These are phyloP conservation scores for Cicer cuneatum DNA, from an alignment of 306 rosid species.

Conservation along the genomic window DNA sequence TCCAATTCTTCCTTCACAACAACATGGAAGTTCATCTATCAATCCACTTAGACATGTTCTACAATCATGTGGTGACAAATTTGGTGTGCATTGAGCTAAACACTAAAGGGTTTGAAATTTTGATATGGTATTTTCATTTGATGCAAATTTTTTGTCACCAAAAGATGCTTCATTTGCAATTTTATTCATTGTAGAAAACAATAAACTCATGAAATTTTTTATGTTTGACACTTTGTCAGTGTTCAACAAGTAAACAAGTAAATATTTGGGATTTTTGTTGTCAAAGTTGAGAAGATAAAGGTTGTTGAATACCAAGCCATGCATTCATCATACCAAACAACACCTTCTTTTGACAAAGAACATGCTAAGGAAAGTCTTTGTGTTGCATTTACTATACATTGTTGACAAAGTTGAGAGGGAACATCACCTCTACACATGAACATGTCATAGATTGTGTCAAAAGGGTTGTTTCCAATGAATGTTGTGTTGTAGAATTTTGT, in stretches of 20 bases:
- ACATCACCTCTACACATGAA: slow-evolving; percentile 29
- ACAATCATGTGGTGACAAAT: slow-evolving; percentile 6
- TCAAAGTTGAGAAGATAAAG: neutral
- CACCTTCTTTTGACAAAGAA: slow-evolving; percentile 25
- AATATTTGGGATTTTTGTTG: neutral
- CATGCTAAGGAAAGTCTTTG: slow-evolving; percentile 1
- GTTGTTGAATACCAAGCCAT: slow-evolving; percentile 22
- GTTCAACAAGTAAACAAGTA: neutral
- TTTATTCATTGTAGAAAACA: slow-evolving; percentile 14
- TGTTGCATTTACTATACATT: slow-evolving; percentile 6
- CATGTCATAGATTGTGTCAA: slow-evolving; percentile 14
- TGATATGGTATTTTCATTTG: neutral
- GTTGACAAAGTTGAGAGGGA: slow-evolving; percentile 22
- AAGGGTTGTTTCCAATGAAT: slow-evolving; percentile 10
- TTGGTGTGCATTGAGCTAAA: slow-evolving; percentile 30
- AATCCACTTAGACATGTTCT: slow-evolving; percentile 1
- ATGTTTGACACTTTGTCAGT: neutral
- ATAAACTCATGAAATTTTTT: neutral
- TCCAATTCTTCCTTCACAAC: slow-evolving; percentile 28
- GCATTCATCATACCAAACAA: slow-evolving; percentile 28
- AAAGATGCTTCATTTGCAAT: slow-evolving; percentile 1
- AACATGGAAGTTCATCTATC: neutral
- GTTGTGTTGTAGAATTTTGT: slow-evolving; percentile 17
- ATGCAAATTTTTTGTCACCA: neutral
- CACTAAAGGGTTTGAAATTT: slow-evolving; percentile 22